Percentiles rank a stretch among this genome's conserved stretches.
These are phyloP conservation scores for Penicillium occitanis DNA, from an alignment of 2,329 filamentous ascomycete genomes.

Conservation along the genomic window DNA sequence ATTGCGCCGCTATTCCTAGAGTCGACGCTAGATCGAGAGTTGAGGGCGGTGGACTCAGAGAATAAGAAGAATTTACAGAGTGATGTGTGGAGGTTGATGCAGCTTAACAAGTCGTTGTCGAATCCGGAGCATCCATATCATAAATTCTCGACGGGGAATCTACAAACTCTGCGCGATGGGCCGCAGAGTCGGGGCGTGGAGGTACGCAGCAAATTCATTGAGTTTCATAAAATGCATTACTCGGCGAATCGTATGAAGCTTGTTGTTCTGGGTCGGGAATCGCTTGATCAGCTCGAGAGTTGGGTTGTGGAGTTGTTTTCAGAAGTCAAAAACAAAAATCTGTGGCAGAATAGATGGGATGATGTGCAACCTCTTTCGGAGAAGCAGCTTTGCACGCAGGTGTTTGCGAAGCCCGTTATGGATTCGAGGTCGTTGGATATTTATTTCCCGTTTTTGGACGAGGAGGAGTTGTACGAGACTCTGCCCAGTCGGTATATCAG, in stretches of 20 bases:
- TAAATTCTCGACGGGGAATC: conserved; percentile 88
- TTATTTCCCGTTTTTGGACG: conserved; percentile 80
- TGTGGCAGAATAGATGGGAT: conserved; percentile 68
- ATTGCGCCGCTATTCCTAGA: conserved; percentile 82
- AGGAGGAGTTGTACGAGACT: conserved; percentile 74
- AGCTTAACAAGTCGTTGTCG: conserved; percentile 83
- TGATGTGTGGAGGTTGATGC: conserved; percentile 82
- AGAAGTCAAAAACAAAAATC: conserved; percentile 75
- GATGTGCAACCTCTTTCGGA: conserved; percentile 59
- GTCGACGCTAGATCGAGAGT: conserved; percentile 80
- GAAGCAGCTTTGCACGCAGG: conserved; percentile 65
- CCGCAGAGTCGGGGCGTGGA: conserved; percentile 78
- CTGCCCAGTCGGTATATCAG: conserved; percentile 84
- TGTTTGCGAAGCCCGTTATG: conserved; percentile 90
- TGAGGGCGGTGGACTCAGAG: conserved; percentile 88
- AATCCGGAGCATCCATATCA: conserved; percentile 86
- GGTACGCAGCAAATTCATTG: conserved; percentile 86
- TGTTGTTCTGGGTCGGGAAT: conserved; percentile 78
- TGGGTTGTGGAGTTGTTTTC: conserved; percentile 87
- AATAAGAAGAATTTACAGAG: conserved; percentile 97
- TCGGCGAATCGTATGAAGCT: conserved; percentile 94
- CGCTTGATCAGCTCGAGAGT: conserved; percentile 74
- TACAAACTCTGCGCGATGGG: conserved; percentile 78
- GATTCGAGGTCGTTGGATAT: conserved; percentile 77
- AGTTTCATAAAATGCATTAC: conserved; percentile 86